A percentile compares a stretch with the other conserved stretches of the same genome.
These are phyloP conservation scores for Mucor circinelloides DNA, from an alignment of 371 early-diverging fungal genomes.

Conservation along the genomic window DNA sequence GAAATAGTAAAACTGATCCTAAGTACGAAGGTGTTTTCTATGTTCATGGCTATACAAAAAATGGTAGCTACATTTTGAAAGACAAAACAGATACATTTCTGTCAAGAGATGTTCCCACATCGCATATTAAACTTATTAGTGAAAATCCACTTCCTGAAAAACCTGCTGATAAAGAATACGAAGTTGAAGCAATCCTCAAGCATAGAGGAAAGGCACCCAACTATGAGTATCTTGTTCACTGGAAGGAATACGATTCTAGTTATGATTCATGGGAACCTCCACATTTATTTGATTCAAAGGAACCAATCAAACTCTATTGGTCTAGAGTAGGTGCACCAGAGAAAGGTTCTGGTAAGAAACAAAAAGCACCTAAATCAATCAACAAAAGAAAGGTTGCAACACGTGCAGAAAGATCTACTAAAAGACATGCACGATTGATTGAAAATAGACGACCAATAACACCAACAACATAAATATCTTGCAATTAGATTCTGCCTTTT, in stretches of 20 bases:
- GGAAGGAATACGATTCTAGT: not conserved
- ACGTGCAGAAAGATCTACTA: not conserved
- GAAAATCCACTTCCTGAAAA: no score
- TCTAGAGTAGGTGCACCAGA: not conserved
- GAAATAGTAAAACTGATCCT: not conserved
- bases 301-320: not conserved
- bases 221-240: not conserved
- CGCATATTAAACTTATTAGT: no score
- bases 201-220: not conserved
- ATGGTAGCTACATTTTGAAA: no score
- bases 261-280: not conserved
- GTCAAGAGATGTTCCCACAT: no score
- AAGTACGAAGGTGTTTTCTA: constrained; percentile 1
- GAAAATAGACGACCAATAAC: not conserved
- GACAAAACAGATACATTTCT: no score
- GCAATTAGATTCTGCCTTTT: not conserved
- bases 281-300: not conserved
- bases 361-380: not conserved
- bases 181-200: no score
- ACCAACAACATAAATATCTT: no score
- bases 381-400: not conserved
- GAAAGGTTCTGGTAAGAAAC: not conserved
- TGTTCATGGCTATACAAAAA: not conserved
- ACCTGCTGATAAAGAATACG: no score
- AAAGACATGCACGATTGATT: not conserved